These are phyloP conservation scores for Penicillium bovifimosum DNA, from an alignment of 495 filamentous ascomycete genomes.

Conservation along the genomic window DNA sequence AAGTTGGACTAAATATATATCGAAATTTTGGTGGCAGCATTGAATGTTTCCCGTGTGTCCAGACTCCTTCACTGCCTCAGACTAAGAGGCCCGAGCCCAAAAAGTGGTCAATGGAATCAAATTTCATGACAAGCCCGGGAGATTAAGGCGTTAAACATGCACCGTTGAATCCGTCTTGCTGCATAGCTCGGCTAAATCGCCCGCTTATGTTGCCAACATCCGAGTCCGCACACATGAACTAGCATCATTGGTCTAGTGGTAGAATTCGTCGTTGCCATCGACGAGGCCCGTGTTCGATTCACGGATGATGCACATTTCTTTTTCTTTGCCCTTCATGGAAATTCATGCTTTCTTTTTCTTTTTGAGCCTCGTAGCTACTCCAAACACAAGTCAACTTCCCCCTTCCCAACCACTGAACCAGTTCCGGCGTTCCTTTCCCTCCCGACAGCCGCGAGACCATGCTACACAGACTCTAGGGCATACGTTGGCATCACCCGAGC, in stretches of 20 bases:
- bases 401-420: conserved; percentile 10
- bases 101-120: too few species aligned
- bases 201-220: background rate
- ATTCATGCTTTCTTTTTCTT: too few species aligned
- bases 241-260: conserved; percentile 56
- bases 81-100: too few species aligned
- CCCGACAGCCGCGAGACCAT: conserved; percentile 20
- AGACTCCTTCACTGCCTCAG: too few species aligned
- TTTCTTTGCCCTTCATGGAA: background rate
- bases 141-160: too few species aligned
- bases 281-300: conserved; percentile 56
- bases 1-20: too few species aligned
- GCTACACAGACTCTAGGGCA: conserved; percentile 22
- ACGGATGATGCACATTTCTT: conserved; percentile 43
- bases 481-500: background rate
- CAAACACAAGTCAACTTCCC: conserved; percentile 9
- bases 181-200: too few species aligned
- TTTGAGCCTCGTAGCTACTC: too few species aligned
- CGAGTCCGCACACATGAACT: conserved; percentile 5
- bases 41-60: too few species aligned
- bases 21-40: too few species aligned
- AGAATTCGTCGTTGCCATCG: conserved; percentile 58
- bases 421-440: conserved; percentile 9
- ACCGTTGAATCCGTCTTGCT: too few species aligned
- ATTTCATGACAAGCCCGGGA: too few species aligned